phyloP scores from a whole-genome alignment of 2,329 filamentous ascomycete genomes.

The Didymella glomerata region DNA sequence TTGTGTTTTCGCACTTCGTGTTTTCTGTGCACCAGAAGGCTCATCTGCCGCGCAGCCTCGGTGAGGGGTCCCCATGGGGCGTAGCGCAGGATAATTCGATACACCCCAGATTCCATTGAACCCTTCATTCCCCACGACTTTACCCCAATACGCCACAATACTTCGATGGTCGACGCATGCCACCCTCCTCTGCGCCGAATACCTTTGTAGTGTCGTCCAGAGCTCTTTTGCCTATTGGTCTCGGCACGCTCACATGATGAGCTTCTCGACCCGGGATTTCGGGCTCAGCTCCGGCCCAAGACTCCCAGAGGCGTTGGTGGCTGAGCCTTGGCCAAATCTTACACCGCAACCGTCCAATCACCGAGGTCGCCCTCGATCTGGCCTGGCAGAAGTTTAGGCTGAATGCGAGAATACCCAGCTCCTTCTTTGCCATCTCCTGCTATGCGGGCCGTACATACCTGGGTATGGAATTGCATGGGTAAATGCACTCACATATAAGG shows the following conservation, averaged over 20 bases:
- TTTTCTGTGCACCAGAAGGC: background rate
- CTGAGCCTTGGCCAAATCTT: conserved; percentile 25
- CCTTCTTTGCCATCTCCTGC: conserved; percentile 24
- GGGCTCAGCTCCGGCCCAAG: conserved; percentile 22
- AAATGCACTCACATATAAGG: conserved; percentile 26
- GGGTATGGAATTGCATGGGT: conserved; percentile 12
- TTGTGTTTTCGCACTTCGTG: background rate
- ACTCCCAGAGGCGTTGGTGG: conserved; percentile 28
- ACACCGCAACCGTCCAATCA: conserved; percentile 4
- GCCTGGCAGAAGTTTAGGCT: conserved; percentile 26
- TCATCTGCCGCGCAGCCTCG: background rate
- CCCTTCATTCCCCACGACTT: background rate
- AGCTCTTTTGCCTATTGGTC: background rate
- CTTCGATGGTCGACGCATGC: background rate
- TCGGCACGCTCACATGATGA: too few relatives aligned
- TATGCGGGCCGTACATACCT: conserved; percentile 25
- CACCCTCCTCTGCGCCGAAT: background rate
- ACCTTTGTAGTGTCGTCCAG: background rate
- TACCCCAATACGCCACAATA: background rate
- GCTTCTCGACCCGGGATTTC: conserved; percentile 19
- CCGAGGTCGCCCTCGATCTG: background rate
- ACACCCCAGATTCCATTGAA: background rate
- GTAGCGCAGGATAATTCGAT: background rate
- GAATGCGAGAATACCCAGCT: conserved; percentile 25
- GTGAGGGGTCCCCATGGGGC: background rate